Conservation (phyloP, 2,329 filamentous ascomycete species). For the Trichophyton benhamiae region DNA sequence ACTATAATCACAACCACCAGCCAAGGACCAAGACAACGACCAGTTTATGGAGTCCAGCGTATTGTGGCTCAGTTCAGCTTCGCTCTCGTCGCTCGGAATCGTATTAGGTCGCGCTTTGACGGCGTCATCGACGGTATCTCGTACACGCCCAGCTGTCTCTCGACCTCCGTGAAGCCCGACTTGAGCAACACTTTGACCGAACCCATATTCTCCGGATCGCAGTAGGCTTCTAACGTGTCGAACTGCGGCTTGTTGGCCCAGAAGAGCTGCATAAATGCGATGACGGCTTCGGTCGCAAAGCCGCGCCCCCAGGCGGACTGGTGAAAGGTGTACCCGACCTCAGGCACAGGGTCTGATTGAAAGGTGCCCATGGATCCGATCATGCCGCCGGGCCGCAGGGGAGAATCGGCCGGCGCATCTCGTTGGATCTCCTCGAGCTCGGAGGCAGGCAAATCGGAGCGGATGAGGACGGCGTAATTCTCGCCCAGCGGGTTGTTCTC, state of each 20-base stretch:
- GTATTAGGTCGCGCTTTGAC: neutral
- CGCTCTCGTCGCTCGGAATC: neutral
- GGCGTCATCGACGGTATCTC: neutral
- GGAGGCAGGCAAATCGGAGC: neutral
- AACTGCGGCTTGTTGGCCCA: constrained; percentile 1
- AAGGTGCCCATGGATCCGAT: neutral
- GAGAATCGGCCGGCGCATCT: neutral
- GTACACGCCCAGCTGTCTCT: neutral
- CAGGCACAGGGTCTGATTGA: neutral
- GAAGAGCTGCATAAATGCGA: neutral
- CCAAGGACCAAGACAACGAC: no score
- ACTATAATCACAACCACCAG: no score
- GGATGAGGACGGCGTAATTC: neutral
- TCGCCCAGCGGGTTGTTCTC: constrained; percentile 1
- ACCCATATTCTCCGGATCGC: neutral
- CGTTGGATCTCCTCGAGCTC: neutral
- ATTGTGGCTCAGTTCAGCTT: neutral
- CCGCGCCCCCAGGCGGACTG: neutral
- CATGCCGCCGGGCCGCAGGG: neutral
- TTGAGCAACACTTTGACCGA: neutral
- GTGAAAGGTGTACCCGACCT: constrained; percentile 1
- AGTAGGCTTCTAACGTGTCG: neutral
- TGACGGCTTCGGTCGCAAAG: constrained; percentile 2
- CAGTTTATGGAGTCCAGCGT: neutral
- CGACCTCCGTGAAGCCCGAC: neutral